Percentiles rank a stretch among this genome's conserved stretches.
Conservation (phyloP, 164 flowering plant genomes). For the Chimonanthus salicifolius region DNA sequence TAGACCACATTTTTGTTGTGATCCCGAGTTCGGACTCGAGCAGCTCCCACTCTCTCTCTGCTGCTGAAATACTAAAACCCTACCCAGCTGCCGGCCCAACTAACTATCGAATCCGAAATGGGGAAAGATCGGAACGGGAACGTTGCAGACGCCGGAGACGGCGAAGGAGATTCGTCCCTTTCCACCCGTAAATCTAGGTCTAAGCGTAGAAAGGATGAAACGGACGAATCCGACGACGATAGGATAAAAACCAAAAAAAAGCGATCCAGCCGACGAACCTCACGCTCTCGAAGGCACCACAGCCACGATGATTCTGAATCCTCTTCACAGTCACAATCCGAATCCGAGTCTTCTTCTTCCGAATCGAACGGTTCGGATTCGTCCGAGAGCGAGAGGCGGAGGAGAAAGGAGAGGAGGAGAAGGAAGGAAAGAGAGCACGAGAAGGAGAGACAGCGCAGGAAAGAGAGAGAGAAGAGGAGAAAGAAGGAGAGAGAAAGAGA, state of each 20-base stretch:
- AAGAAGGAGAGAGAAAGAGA: slow-evolving; percentile 27
- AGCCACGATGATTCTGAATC: slow-evolving; percentile 13
- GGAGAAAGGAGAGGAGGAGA: slow-evolving; percentile 14
- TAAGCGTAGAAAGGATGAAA: slow-evolving; percentile 20
- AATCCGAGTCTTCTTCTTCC: slow-evolving; percentile 7
- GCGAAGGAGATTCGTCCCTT: slow-evolving; percentile 9
- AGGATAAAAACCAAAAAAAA: slow-evolving; percentile 1
- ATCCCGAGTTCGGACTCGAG: no score
- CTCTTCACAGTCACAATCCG: slow-evolving; percentile 10
- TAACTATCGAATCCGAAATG: slow-evolving; percentile 13
- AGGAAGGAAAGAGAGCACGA: slow-evolving; percentile 25
- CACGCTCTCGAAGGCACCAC: not conserved
- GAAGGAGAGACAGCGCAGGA: slow-evolving; percentile 19
- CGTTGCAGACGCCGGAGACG: slow-evolving; percentile 7
- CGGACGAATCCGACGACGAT: slow-evolving; percentile 9
- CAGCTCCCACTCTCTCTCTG: no score
- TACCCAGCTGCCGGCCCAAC: no score
- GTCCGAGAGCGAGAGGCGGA: slow-evolving; percentile 11
- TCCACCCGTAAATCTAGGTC: slow-evolving; percentile 17
- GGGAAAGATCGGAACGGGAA: slow-evolving; percentile 32
- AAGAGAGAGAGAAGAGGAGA: slow-evolving; percentile 14
- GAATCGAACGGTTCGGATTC: slow-evolving; percentile 15
- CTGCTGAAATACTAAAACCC: no score
- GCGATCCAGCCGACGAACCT: not conserved
- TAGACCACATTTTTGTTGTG: no score